Base-by-base conservation (phyloP, 225 moss, liverwort and hornwort species). In the Marchantia paleacea region DNA sequence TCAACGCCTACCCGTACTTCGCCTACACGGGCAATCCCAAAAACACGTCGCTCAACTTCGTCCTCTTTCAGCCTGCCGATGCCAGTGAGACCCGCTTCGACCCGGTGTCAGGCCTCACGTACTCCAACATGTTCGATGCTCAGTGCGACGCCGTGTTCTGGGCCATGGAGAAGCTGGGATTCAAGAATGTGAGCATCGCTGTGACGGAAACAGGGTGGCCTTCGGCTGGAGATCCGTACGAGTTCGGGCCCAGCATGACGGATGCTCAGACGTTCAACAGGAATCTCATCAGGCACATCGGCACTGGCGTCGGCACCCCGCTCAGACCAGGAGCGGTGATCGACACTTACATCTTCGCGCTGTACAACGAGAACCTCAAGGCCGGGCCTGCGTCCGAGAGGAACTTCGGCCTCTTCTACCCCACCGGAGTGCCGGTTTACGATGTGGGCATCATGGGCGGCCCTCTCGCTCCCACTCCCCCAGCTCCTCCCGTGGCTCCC, bases 161-260 rank as follows among this genome's bases (percentile, higher is more conserved):
- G 7, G 97, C 94, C 49, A 84, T 92, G n/a, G 89, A 82, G 50
- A 89, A 87, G 66, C 55, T 87, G 28, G 97, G 97, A 3, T 94
- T 86, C 52, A 90, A 85, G 13, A 87, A 91, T 0, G 89, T 94
- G 12, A 88, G 92, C 65, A 52, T 97, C 0, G 89, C 91, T 10
- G 89, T 97, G 25, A 90, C 93, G 7, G 97, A 97, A 80, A 97
- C 97, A 0, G 97, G 97, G 22, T 97, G 97, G 97, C 93, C 97
- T 0, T 89, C 92, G 0, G 87, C 82, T 0, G 97, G 97, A 8
- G 97, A 91, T 25, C 29, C 74, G 0, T 90, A 83, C 12, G 93
- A 97, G 73, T 76, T 85, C 0, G 97, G 94, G 11, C 88, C 90
- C 3, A 88, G 82, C 22, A 52, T 90, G 16, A 52, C 8, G 0